Base-by-base conservation (phyloP, 148 eudicot genomes). In the Tetragonia tetragonoides region DNA sequence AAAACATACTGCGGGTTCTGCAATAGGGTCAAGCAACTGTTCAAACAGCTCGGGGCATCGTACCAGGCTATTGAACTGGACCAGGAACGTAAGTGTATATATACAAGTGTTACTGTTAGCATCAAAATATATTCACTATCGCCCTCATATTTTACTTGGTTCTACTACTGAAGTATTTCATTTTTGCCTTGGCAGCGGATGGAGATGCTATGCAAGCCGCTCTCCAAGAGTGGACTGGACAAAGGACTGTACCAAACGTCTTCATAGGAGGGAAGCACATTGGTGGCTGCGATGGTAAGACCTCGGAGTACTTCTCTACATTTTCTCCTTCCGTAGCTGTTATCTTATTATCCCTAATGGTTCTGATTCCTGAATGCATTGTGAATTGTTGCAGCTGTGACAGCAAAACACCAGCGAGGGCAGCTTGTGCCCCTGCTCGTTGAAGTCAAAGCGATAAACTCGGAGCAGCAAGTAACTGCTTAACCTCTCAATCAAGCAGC, bases 201-300 rank as follows among this genome's bases (percentile, higher is more conserved):
- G 98, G 98, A 49, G 77, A 77, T 54, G 92, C 74, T 3, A 83
- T 88, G 46, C 98, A 93, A 81, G 67, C 89, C 6, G 97, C 92
- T 39, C 88, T 93, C 37, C 76, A 62, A 11, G 89, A 89, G 83
- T 88, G 91, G 97, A 90, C 98, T 6, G 91, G 89, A 72, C 98
- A 91, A 79, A 82, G 89, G 54, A 90, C 98, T 15, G 98, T 93
- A 28, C 98, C 98, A 0, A 91, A 91, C 77, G 97, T 91, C 71
- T 93, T 93, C 78, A 87, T 93, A 14, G 90, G 92, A 64, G 94
- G 94, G 65, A 86, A 90, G 75, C 92, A 89, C 53, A 69, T 88
- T 23, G 97, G 98, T 17, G 97, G 97, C 62, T 91, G 84, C 67
- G 94, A 91, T 40, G 78, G 94, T 91, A 78, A 70, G 6, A 23